Conservation (phyloP, 345 rosid species). For the Camelina neglecta region DNA sequence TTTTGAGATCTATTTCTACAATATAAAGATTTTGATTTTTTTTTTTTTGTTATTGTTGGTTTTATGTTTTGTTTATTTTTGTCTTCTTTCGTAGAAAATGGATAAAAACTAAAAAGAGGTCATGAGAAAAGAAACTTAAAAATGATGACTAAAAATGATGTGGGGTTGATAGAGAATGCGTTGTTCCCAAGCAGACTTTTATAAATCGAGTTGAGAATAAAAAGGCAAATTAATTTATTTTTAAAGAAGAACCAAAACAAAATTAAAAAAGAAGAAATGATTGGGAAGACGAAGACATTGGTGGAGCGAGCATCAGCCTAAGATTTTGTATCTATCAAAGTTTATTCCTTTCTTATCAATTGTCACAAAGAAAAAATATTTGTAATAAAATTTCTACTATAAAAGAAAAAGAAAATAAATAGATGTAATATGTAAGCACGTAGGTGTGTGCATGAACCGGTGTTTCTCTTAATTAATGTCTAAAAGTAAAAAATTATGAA, state of each 20-base stretch:
- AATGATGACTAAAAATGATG: constrained; percentile 33
- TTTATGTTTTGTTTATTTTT: constrained; percentile 13
- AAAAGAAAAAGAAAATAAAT: neutral
- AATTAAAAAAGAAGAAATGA: constrained; percentile 50
- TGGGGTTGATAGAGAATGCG: constrained; percentile 59
- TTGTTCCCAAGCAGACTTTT: constrained; percentile 76
- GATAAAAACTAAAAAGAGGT: constrained; percentile 35
- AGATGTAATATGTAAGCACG: constrained; percentile 28
- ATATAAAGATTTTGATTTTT: neutral
- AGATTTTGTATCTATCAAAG: constrained; percentile 47
- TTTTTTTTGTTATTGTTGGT: neutral
- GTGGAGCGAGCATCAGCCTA: constrained; percentile 67
- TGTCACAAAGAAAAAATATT: neutral
- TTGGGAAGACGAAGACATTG: constrained; percentile 57
- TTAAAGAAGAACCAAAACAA: constrained; percentile 21
- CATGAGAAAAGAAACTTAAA: constrained; percentile 16
- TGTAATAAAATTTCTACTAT: too few relatives aligned
- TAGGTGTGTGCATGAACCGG: constrained; percentile 40
- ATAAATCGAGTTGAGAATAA: constrained; percentile 43
- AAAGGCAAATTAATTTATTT: constrained; percentile 34
- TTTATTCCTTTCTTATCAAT: constrained; percentile 41
- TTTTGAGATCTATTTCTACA: neutral
- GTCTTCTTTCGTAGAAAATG: constrained; percentile 20
- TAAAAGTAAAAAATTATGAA: constrained; percentile 25
- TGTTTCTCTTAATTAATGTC: constrained; percentile 7